Evolutionary conservation across 2,329 filamentous ascomycete genomes (phyloP), one percentile per base, ranked within the genome.

Genomic region (Phialemoniopsis sp.): DNA sequence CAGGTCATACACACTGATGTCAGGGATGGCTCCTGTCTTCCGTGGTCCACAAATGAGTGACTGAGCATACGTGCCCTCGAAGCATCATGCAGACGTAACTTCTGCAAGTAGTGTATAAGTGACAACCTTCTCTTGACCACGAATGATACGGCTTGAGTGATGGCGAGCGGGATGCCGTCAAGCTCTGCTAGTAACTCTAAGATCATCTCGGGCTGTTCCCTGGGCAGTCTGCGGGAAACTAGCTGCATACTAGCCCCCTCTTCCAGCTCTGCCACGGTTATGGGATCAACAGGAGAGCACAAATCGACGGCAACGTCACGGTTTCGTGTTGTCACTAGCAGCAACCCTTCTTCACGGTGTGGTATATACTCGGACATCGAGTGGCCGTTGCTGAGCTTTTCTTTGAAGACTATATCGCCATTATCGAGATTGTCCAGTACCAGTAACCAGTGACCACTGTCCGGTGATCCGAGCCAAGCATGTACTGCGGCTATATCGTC

Each of bases 111-210:
- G 12, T 17, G 14, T 8, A 5, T 7, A 5, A 32, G 16, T 12
- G 31, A 8, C 13, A 10, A 16, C 12, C 8, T 4, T 17, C 31
- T 4, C 14, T 32, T 32, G 14, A 12, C 7, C 4, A 32, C 18
- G 31, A 15, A 32, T 14, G 31, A 14, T 5, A 32, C 7, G 31
- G 58, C 54, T 34, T 61, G 49, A 2, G 43, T 41, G 15, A 61
- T 54, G 0, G 59, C 56, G 0, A 62, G 46, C 1, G 57, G 57
- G 14, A 60, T 56, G 29, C 33, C 47, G 13, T 59, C 56, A 0
- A 61, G 44, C 3, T 32, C 37, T 8, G 36, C 15, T 13, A 49
- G 36, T 4, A 58, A 50, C 6, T 51, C 10, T 5, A 26, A 2
- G 7, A 44, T 38, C 9, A 32, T 6, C 12, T 32, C 31, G 31